These are phyloP conservation scores for Fonsecaea nubica DNA, from an alignment of 2,329 filamentous ascomycete species.

Conservation along the genomic window DNA sequence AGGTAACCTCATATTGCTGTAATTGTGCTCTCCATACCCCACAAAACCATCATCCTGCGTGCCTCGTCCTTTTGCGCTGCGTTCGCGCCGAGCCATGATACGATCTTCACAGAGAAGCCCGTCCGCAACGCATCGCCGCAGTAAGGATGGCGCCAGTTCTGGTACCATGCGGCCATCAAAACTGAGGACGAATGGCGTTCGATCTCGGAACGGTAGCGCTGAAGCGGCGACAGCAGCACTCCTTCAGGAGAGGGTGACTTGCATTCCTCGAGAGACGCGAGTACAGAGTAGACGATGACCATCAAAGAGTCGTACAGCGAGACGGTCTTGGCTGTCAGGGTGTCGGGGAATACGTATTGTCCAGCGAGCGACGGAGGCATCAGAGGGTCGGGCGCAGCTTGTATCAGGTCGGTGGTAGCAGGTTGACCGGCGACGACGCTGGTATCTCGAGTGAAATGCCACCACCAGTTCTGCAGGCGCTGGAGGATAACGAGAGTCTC, in stretches of 20 bases:
- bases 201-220: constrained; percentile 9
- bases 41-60: neutral
- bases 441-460: constrained; percentile 4
- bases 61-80: neutral
- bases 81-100: constrained; percentile 6
- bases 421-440: no score
- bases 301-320: constrained; percentile 15
- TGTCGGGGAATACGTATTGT: constrained; percentile 7
- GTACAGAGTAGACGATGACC: constrained; percentile 9
- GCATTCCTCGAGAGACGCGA: constrained; percentile 4
- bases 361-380: neutral
- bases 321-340: constrained; percentile 12
- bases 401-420: neutral
- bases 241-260: no score
- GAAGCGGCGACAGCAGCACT: neutral
- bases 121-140: constrained; percentile 18
- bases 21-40: constrained; percentile 3
- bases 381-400: neutral
- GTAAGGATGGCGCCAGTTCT: constrained; percentile 9
- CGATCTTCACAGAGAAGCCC: constrained; percentile 11
- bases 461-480: constrained; percentile 15
- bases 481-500: constrained; percentile 6
- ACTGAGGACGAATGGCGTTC: constrained; percentile 10
- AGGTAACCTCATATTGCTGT: neutral
- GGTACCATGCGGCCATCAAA: constrained; percentile 5